Conservation (phyloP, 2,329 filamentous ascomycete species). For the Aureobasidium lini region DNA sequence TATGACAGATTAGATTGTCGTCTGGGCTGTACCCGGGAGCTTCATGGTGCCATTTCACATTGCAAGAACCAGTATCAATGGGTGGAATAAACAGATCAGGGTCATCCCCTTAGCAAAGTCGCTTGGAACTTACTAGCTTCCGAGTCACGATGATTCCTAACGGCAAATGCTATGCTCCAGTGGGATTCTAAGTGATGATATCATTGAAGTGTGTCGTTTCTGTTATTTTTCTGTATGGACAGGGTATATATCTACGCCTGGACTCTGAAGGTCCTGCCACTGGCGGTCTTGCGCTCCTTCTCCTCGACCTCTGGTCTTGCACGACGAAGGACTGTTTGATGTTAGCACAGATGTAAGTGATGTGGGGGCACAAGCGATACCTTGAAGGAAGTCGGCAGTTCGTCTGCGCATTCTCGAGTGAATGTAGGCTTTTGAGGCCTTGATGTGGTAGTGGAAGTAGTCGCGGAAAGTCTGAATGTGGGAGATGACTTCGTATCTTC, state of each 20-base stretch:
- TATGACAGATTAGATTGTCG: no score
- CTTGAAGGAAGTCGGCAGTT: conserved; percentile 96
- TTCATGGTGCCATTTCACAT: no score
- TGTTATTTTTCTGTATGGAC: conserved; percentile 2
- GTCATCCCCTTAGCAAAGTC: not conserved
- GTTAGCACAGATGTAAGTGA: not conserved
- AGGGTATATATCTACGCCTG: conserved; percentile 33
- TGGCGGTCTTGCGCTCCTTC: conserved; percentile 96
- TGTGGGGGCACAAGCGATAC: conserved; percentile 41
- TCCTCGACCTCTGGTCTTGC: conserved; percentile 93
- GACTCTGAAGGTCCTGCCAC: conserved; percentile 80
- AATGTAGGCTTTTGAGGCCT: conserved; percentile 98
- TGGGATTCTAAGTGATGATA: no score
- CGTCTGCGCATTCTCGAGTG: conserved; percentile 96
- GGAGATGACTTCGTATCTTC: conserved; percentile 90
- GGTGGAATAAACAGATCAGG: not conserved
- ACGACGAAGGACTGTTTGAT: conserved; percentile 74
- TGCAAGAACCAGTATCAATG: no score
- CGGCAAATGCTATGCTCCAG: no score
- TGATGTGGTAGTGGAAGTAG: conserved; percentile 99
- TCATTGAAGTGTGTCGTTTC: not conserved
- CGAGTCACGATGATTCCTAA: no score
- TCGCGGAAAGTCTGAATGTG: conserved; percentile 99
- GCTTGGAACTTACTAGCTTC: not conserved
- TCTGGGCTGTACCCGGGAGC: no score